Base-by-base conservation (phyloP, 106 monocot species). In the Apostasia shenzhenica region DNA sequence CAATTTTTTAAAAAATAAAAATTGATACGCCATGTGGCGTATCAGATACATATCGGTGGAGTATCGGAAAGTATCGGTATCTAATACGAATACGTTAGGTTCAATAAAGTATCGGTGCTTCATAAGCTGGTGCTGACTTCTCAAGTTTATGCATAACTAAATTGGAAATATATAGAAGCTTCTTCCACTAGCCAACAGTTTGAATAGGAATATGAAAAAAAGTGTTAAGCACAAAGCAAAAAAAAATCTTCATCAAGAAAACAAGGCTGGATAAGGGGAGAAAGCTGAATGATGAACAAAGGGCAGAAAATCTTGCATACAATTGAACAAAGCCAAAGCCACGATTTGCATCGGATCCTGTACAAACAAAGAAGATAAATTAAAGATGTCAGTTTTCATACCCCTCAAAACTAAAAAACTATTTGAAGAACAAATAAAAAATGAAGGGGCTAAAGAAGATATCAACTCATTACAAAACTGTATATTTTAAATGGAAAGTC, bases 321-420 rank as follows among this genome's bases (percentile, higher is more conserved):
- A 90, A 90, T 72, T 85, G 80, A 14, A 90, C 85, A 71, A 81
- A 85, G 61, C 85, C 85, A 83, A 90, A 82, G 3, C 85, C 83
- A 14, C 82, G 77, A 58, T 72, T 85, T 67, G 54, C 71, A 55
- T 90, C 80, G n/a, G 89, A 82, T 39, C 85, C 89, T 86, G 78
- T 14, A 76, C 14, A 44, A 0, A 1, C 45, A 69, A 49, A 73
- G 10, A 65, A 65, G 48, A 65, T 3, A 65, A 38, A 3, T 6
- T 48, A 65, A 65, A 26, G 26, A 26, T 26, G 26, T 26, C 26
- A 26, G 26, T 26, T 26, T 26, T 26, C 26, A 26, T 26, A 26
- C 26, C 26, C 26, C 26, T 26, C 26, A 26, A 26, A 26, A 26
- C 26, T 26, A 26, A 26, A 26, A 26, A 26, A 26, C 26, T 26